Conservation (phyloP, 2,329 filamentous ascomycete genomes). For the Aureobasidium musti region DNA sequence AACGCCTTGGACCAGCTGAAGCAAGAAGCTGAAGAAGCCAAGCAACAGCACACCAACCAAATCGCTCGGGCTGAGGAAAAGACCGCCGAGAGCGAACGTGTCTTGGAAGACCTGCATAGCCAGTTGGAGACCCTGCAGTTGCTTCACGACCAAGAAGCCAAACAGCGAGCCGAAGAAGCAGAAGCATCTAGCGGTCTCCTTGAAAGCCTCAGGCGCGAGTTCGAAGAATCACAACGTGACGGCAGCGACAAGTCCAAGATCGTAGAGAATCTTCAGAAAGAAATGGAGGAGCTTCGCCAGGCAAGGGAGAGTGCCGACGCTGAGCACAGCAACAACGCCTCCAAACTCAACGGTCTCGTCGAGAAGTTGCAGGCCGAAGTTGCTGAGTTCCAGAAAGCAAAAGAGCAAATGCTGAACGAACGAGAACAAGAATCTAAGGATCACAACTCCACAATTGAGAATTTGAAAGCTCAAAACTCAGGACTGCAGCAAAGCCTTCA, state of each 20-base stretch:
- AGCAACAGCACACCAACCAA: constrained; percentile 12
- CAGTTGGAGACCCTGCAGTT: constrained; percentile 14
- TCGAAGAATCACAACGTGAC: constrained; percentile 32
- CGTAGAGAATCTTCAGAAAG: constrained; percentile 32
- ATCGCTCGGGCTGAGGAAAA: constrained; percentile 11
- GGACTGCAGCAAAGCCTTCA: constrained; percentile 23
- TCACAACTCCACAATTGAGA: constrained; percentile 20
- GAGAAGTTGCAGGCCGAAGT: constrained; percentile 21
- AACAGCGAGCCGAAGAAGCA: constrained; percentile 23
- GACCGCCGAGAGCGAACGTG: constrained; percentile 19
- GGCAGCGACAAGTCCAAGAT: constrained; percentile 33
- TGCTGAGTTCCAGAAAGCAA: constrained; percentile 27
- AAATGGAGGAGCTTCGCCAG: constrained; percentile 31
- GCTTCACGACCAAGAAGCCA: constrained; percentile 17
- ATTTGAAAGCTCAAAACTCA: background rate
- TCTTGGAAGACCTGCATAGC: constrained; percentile 7
- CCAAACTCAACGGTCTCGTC: constrained; percentile 24
- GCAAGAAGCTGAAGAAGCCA: constrained; percentile 7
- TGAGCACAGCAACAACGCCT: constrained; percentile 24
- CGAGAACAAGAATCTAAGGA: constrained; percentile 26
- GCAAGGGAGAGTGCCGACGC: constrained; percentile 5
- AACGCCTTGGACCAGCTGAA: constrained; percentile 6
- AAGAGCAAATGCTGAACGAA: constrained; percentile 13
- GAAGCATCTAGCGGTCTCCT: constrained; percentile 18
- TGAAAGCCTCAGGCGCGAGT: constrained; percentile 28